These are phyloP conservation scores for Linum trigynum DNA, from an alignment of 345 rosid species.

Conservation along the genomic window DNA sequence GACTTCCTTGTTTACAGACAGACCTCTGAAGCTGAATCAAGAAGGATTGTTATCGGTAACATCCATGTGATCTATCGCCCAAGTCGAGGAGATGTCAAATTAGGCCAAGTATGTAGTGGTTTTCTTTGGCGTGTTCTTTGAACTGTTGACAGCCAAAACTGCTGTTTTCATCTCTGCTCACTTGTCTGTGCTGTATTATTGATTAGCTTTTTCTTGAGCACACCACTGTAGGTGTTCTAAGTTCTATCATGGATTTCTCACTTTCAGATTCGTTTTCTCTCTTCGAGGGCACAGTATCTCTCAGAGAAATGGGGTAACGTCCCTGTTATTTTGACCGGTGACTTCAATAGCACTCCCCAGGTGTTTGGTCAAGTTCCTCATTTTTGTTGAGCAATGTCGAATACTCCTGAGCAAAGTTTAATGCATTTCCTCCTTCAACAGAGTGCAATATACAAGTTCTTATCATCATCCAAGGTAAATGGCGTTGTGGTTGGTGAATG, in stretches of 20 bases:
- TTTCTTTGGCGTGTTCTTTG: not conserved
- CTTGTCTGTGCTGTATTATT: constrained; percentile 6
- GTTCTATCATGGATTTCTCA: not conserved
- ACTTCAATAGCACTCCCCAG: constrained; percentile 65
- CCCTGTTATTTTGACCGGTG: constrained; percentile 50
- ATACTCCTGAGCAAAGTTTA: constrained; percentile 2
- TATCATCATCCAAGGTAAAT: constrained; percentile 58
- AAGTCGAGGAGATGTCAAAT: constrained; percentile 62
- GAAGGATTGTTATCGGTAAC: constrained; percentile 58
- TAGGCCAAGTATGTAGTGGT: constrained; percentile 59
- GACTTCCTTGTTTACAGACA: constrained; percentile 38
- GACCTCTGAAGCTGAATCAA: constrained; percentile 40
- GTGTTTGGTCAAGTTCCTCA: constrained; percentile 20
- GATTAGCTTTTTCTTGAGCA: not conserved
- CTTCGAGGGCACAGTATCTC: constrained; percentile 55
- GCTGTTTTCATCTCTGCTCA: not conserved
- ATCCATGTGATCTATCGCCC: constrained; percentile 66
- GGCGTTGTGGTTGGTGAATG: not conserved
- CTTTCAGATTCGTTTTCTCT: constrained; percentile 45
- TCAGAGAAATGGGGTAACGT: constrained; percentile 64
- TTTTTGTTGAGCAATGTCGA: not conserved
- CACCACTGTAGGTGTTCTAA: not conserved
- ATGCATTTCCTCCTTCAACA: constrained; percentile 23
- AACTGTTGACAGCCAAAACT: constrained; percentile 1
- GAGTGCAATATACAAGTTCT: constrained; percentile 75